Evolutionary conservation across 1,139 yeast genomes (phyloP), one percentile per base, ranked within the genome.

Genomic region (Nadsonia starkeyi-henricii): DNA sequence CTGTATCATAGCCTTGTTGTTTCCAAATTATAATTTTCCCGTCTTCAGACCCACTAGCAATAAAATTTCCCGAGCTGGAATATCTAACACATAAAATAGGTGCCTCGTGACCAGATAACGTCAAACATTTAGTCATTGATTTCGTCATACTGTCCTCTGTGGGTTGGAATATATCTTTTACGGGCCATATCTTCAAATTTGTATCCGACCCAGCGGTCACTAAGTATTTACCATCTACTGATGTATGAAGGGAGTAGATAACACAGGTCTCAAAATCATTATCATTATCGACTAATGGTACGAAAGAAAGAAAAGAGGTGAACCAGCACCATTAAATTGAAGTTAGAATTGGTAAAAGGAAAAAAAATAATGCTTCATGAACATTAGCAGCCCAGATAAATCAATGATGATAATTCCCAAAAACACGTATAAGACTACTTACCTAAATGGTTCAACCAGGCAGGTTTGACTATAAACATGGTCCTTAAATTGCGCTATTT

Each of bases 21-120:
- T 91, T 95, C 97, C 97, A 89, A 18, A 91, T 85, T 50, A 91
- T 71, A 45, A 89, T 77, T 48, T 89, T 85, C 55, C 89, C 81
- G 63, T 91, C 98, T 63, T 93, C 98, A 2, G 96, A 85, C 0
- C 98, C 98, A 33, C 91, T 79, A 0, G 97, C 98, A 43, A 91
- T 66, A 63, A 83, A 91, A 46, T 89, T 67, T 0, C 96, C 96
- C 58, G 84, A 85, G 0, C 97, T 96, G 0, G 95, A 84, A 62
- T 91, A 93, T 58, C 89, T 76, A 28, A 91, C 91, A 47, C 86
- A 80, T 1, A 97, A 89, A 2, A 93, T 96, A 1, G 95, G 95
- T 44, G 98, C 98, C 13, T 62, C 63, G 50, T 66, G 69, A 18
- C 64, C 62, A 9, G 67, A 56, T 5, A 33, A n/a, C 4, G 39